These are phyloP conservation scores for Fusarium virguliforme DNA, from an alignment of 2,329 filamentous ascomycete genomes.

Conservation along the genomic window DNA sequence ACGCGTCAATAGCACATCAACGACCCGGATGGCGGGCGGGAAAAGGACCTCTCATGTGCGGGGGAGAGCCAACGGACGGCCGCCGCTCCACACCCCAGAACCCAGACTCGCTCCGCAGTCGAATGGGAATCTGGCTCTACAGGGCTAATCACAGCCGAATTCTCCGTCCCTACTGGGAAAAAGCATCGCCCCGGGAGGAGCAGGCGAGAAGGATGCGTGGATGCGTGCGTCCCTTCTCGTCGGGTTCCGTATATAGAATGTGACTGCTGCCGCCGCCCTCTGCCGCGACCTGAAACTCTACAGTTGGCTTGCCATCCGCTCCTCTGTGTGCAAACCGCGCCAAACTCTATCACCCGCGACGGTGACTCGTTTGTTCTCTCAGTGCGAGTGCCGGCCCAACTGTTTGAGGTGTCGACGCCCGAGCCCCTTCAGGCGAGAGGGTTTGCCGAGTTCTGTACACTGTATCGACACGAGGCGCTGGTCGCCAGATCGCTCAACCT, in stretches of 20 bases:
- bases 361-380: slow-evolving; percentile 28
- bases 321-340: slow-evolving; percentile 31
- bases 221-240: slow-evolving; percentile 20
- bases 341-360: slow-evolving; percentile 31
- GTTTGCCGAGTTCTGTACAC: slow-evolving; percentile 8
- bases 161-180: slow-evolving; percentile 11
- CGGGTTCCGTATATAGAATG: slow-evolving; percentile 50
- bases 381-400: slow-evolving; percentile 28
- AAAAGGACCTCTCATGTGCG: slow-evolving; percentile 45
- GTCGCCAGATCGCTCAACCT: slow-evolving; percentile 23
- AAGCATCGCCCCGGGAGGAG: slow-evolving; percentile 22
- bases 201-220: slow-evolving; percentile 18
- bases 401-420: slow-evolving; percentile 29
- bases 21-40: slow-evolving; percentile 23
- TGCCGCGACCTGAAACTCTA: slow-evolving; percentile 45
- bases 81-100: slow-evolving; percentile 49
- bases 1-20: slow-evolving; percentile 47
- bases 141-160: slow-evolving; percentile 31
- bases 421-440: slow-evolving; percentile 14
- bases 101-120: slow-evolving; percentile 30
- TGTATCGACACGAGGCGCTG: slow-evolving; percentile 26
- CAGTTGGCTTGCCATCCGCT: slow-evolving; percentile 34
- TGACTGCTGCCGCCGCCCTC: slow-evolving; percentile 42
- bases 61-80: slow-evolving; percentile 46
- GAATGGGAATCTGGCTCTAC: slow-evolving; percentile 40